Conservation (phyloP, 768 basidiomycete genomes). For the Pulveroboletus ravenelii region DNA sequence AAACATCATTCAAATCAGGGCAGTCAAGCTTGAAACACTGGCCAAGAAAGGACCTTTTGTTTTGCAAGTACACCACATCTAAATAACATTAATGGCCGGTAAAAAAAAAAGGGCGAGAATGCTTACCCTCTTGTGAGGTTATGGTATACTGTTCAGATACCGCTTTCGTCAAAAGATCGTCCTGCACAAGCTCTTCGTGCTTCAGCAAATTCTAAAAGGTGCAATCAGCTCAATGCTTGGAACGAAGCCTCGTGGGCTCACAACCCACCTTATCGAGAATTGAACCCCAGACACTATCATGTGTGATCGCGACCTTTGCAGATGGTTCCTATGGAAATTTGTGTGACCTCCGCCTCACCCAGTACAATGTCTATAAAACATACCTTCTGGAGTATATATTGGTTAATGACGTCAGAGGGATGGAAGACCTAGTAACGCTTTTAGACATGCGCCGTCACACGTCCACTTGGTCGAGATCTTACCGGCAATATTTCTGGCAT, state of each 20-base stretch:
- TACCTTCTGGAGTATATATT: conserved; percentile 20
- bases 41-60: conserved; percentile 9
- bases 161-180: conserved; percentile 5
- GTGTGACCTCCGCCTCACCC: background rate
- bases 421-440: conserved; percentile 18
- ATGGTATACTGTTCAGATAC: conserved; percentile 13
- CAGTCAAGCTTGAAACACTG: background rate
- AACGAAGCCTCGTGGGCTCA: background rate
- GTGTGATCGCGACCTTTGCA: conserved; percentile 22
- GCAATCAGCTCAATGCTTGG: background rate
- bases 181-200: conserved; percentile 9
- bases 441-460: background rate
- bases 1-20: background rate
- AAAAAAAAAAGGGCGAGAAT: background rate
- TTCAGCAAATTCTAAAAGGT: conserved; percentile 7
- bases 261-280: conserved; percentile 15
- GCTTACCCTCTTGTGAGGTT: conserved; percentile 10
- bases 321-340: conserved; percentile 13
- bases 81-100: background rate
- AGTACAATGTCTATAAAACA: background rate
- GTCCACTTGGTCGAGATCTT: background rate
- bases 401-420: conserved; percentile 23
- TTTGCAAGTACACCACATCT: conserved; percentile 20
- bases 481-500: conserved; percentile 20
- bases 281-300: conserved; percentile 20